These are phyloP conservation scores for Epichloe sp. DNA, from an alignment of 2,329 filamentous ascomycete species.

Conservation along the genomic window DNA sequence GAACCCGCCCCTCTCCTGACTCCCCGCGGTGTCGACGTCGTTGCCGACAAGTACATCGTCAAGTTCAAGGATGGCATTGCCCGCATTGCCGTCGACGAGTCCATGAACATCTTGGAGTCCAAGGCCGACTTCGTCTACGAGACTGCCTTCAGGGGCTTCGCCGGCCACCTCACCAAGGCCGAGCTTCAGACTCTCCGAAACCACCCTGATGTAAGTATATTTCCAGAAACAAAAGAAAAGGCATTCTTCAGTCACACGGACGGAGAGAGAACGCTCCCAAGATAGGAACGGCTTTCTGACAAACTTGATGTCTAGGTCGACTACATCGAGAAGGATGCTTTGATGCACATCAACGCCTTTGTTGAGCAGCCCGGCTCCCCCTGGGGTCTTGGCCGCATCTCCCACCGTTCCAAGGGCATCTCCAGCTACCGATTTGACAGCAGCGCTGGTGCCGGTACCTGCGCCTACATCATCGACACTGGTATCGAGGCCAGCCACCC, in stretches of 20 bases:
- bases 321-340: slow-evolving; percentile 24
- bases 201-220: slow-evolving; percentile 12
- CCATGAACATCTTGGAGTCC: slow-evolving; percentile 8
- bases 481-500: slow-evolving; percentile 26
- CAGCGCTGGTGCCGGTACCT: slow-evolving; percentile 27
- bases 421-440: slow-evolving; percentile 26
- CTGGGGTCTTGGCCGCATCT: slow-evolving; percentile 23
- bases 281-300: too few relatives aligned
- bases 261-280: too few relatives aligned
- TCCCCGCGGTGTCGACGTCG: slow-evolving; percentile 8
- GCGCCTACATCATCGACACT: slow-evolving; percentile 34
- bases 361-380: slow-evolving; percentile 10
- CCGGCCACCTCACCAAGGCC: slow-evolving; percentile 10
- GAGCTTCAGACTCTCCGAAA: slow-evolving; percentile 12
- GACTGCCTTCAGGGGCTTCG: slow-evolving; percentile 13
- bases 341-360: slow-evolving; percentile 12
- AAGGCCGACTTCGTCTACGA: slow-evolving; percentile 14
- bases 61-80: slow-evolving; percentile 14
- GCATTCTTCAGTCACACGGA: too few relatives aligned
- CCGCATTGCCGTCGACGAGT: slow-evolving; percentile 6
- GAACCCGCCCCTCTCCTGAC: slow-evolving; percentile 15
- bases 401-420: slow-evolving; percentile 17
- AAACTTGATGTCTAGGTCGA: slow-evolving; percentile 13
- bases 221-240: background rate
- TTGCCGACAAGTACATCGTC: slow-evolving; percentile 19